Evolutionary conservation across 805 yeast genomes (phyloP).

Genomic region (Sugiyamaella floridensis): DNA sequence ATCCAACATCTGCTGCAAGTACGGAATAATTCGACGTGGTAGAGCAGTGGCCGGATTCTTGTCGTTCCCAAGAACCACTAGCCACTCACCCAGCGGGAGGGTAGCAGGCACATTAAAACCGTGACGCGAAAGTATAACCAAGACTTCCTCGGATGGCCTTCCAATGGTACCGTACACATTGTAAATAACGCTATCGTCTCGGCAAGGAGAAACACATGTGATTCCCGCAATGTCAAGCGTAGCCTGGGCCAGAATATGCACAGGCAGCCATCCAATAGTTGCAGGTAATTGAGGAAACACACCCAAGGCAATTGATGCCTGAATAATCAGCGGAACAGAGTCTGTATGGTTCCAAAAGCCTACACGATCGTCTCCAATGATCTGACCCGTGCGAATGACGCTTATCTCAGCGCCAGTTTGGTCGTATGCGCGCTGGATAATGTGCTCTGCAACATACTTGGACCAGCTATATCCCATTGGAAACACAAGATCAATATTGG

Average conservation of each 20-base stretch:
- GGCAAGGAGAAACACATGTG: not conserved
- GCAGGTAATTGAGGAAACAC: not conserved
- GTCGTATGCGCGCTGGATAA: not conserved
- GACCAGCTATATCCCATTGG: not conserved
- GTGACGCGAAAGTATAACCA: not conserved
- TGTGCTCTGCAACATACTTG: not conserved
- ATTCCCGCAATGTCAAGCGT: not conserved
- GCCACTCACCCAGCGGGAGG: not conserved
- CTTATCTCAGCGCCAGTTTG: not conserved
- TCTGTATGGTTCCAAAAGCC: not conserved
- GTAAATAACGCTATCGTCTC: not conserved
- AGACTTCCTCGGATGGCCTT: not conserved
- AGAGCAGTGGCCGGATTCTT: not conserved
- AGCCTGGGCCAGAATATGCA: not conserved
- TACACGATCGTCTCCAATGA: not conserved
- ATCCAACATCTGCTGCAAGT: not conserved
- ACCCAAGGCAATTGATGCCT: not conserved
- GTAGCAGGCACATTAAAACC: not conserved
- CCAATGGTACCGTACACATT: not conserved
- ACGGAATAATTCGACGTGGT: not conserved
- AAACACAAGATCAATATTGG: not conserved
- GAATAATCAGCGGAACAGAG: not conserved
- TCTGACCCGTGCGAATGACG: not conserved
- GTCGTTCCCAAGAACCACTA: not conserved
- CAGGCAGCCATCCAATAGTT: not conserved